A percentile compares a stretch with the other conserved stretches of the same genome.
Conservation (phyloP, 2,329 filamentous ascomycete species). For the Aspergillus neoniger region DNA sequence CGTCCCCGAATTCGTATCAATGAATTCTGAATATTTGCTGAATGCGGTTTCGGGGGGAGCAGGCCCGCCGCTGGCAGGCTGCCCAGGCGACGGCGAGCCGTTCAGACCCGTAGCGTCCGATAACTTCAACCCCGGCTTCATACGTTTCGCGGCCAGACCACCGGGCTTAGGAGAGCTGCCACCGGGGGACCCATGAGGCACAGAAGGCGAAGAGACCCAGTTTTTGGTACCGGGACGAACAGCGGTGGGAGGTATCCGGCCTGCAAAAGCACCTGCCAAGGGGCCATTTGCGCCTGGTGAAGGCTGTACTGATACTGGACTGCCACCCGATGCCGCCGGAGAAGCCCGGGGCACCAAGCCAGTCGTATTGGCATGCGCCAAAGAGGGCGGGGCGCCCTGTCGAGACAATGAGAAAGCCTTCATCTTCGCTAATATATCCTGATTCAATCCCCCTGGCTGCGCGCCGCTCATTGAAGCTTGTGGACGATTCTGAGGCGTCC, state of each 20-base stretch:
- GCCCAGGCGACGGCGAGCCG: conserved; percentile 51
- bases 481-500: conserved; percentile 25
- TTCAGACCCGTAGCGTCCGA: conserved; percentile 50
- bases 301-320: conserved; percentile 18
- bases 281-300: conserved; percentile 26
- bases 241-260: conserved; percentile 27
- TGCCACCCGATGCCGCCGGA: neutral
- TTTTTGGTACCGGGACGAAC: conserved; percentile 35
- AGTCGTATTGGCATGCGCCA: conserved; percentile 37
- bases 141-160: conserved; percentile 50
- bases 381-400: conserved; percentile 56
- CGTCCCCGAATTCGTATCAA: conserved; percentile 88
- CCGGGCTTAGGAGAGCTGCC: conserved; percentile 44
- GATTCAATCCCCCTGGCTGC: conserved; percentile 55
- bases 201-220: conserved; percentile 34
- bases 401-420: conserved; percentile 68
- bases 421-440: conserved; percentile 69
- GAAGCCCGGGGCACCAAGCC: conserved; percentile 31
- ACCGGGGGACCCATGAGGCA: conserved; percentile 31
- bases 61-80: conserved; percentile 28
- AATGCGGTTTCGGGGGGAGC: conserved; percentile 55
- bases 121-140: conserved; percentile 51
- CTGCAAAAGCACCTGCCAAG: conserved; percentile 35
- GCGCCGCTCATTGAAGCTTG: conserved; percentile 37
- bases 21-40: conserved; percentile 74